phyloP scores from a whole-genome alignment of 2,329 filamentous ascomycete genomes.

The Dryadomyces quercivorus region DNA sequence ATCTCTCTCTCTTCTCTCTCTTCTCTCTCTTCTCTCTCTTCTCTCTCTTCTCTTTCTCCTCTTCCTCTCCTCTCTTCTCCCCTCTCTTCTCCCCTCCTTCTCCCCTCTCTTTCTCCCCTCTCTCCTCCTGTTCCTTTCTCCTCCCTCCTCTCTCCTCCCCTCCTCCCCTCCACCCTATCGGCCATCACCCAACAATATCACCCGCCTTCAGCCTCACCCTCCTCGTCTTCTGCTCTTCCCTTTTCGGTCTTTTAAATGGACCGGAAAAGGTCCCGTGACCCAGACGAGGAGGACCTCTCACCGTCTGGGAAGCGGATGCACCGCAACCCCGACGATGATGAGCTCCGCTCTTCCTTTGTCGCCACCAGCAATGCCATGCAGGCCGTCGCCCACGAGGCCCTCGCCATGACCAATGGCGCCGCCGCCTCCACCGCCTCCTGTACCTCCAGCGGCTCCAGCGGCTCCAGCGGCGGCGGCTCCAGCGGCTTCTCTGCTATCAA shows the following conservation, averaged over 20 bases:
- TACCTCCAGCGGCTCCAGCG: no score
- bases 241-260: constrained; percentile 8
- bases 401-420: constrained; percentile 5
- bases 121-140: neutral
- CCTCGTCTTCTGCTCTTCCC: neutral
- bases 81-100: neutral
- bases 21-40: neutral
- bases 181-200: no score
- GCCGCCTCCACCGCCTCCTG: neutral
- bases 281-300: constrained; percentile 6
- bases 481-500: constrained; percentile 3
- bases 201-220: neutral
- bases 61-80: neutral
- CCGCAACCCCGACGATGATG: neutral
- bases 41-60: neutral
- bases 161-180: neutral
- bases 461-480: no score
- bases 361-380: constrained; percentile 6
- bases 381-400: constrained; percentile 8
- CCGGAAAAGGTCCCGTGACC: constrained; percentile 8
- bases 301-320: constrained; percentile 9
- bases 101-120: neutral
- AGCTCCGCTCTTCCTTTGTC: neutral
- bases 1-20: neutral
- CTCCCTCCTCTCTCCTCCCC: neutral